Conservation (phyloP, 495 filamentous ascomycete species). For the Talaromyces trachyspermus region DNA sequence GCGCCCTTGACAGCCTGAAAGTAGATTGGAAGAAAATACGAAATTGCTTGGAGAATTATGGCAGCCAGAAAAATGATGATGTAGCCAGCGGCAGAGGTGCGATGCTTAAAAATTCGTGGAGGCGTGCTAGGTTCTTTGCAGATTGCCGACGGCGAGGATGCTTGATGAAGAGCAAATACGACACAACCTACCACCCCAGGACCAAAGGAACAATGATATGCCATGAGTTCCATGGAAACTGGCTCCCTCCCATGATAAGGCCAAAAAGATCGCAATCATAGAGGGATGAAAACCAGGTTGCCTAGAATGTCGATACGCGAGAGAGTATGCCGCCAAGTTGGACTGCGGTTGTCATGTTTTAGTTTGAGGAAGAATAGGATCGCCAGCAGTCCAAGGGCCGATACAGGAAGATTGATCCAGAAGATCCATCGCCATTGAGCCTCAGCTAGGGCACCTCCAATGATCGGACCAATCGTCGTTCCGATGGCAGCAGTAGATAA, state of each 20-base stretch:
- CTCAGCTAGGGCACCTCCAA: conserved; percentile 23
- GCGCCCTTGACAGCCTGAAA: conserved; percentile 53
- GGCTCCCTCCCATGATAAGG: conserved; percentile 51
- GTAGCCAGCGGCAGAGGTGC: conserved; percentile 37
- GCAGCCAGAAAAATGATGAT: conserved; percentile 29
- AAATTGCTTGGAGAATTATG: conserved; percentile 33
- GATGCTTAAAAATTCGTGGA: conserved; percentile 48
- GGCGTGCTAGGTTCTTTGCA: conserved; percentile 58
- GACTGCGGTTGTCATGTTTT: conserved; percentile 4
- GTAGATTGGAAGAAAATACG: conserved; percentile 48
- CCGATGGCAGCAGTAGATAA: conserved; percentile 25
- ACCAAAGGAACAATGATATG: conserved; percentile 50
- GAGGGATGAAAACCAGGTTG: conserved; percentile 8
- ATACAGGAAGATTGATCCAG: conserved; percentile 41
- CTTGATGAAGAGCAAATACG: conserved; percentile 9
- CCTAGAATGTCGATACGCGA: conserved; percentile 33
- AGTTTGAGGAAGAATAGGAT: conserved; percentile 30
- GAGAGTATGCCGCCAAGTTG: conserved; percentile 40
- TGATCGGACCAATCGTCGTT: conserved; percentile 19
- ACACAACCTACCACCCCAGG: conserved; percentile 30
- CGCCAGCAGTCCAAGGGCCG: conserved; percentile 33
- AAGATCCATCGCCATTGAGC: conserved; percentile 28
- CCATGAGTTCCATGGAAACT: conserved; percentile 57
- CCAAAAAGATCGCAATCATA: conserved; percentile 10
- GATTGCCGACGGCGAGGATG: not conserved